These are phyloP conservation scores for Phytophthora hibernalis DNA, from an alignment of 352 stramenopile species.

Conservation along the genomic window DNA sequence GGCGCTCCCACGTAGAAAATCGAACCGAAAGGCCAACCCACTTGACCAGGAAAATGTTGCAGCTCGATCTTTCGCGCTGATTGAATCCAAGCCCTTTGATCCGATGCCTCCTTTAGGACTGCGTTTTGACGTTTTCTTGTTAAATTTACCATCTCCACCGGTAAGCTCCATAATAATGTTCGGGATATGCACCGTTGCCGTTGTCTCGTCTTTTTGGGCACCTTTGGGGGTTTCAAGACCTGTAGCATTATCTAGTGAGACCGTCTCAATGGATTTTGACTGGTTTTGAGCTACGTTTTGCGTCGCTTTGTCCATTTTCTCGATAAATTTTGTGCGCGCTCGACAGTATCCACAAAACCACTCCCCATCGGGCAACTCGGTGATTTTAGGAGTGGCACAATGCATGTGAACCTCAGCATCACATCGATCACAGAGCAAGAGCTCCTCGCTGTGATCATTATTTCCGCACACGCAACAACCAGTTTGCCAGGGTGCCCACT, in stretches of 20 bases:
- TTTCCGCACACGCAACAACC: conserved; percentile 82
- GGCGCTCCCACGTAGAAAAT: conserved; percentile 89
- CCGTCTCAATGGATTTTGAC: conserved; percentile 3
- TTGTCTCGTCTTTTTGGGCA: conserved; percentile 6
- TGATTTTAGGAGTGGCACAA: conserved; percentile 76
- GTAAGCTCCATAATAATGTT: conserved; percentile 61
- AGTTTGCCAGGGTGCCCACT: conserved; percentile 80
- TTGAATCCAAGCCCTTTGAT: conserved; percentile 32
- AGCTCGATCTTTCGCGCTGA: conserved; percentile 43
- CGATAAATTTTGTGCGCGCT: conserved; percentile 60
- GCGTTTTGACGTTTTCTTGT: conserved; percentile 53
- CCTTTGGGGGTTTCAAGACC: conserved; percentile 2
- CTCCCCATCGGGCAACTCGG: conserved; percentile 75
- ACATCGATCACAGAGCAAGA: conserved; percentile 88
- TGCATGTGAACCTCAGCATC: conserved; percentile 90
- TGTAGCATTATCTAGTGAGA: neutral
- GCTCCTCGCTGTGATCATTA: conserved; percentile 78
- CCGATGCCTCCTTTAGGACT: conserved; percentile 32
- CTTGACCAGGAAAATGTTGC: conserved; percentile 91
- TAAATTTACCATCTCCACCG: conserved; percentile 78
- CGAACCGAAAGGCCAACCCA: conserved; percentile 87
- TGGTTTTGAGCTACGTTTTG: conserved; percentile 17
- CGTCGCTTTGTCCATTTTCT: conserved; percentile 34
- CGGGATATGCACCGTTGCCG: conserved; percentile 35
- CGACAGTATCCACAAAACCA: conserved; percentile 87